Evolutionary conservation across 2,329 filamentous ascomycete genomes (phyloP).

Genomic region (Botrytis deweyae): DNA sequence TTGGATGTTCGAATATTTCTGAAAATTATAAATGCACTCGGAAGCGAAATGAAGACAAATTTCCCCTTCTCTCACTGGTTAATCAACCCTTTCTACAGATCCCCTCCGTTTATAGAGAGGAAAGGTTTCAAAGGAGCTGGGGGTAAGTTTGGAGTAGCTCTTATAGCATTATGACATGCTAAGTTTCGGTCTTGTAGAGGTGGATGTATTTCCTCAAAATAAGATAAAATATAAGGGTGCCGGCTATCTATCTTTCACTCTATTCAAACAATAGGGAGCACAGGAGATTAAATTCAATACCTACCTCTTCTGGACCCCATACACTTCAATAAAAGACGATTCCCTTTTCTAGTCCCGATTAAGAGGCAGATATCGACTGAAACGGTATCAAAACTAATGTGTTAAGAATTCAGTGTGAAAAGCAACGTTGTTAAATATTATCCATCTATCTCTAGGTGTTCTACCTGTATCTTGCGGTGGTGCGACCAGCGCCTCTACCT

Average conservation of each 20-base stretch:
- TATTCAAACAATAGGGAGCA: not conserved
- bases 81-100: accelerated
- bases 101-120: not conserved
- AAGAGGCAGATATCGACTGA: not conserved
- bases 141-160: not conserved
- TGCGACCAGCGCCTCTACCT: too few species aligned
- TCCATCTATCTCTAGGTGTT: too few species aligned
- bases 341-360: too few species aligned
- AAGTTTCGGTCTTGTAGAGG: accelerated
- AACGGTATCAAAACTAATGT: too few species aligned
- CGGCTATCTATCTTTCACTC: not conserved
- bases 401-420: too few species aligned
- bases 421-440: too few species aligned
- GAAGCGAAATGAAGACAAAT: not conserved
- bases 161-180: not conserved
- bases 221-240: not conserved
- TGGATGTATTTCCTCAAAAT: not conserved
- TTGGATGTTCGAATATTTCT: not conserved
- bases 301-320: accelerated
- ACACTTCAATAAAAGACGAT: not conserved
- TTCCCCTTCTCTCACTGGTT: too few species aligned
- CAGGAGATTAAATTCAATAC: not conserved
- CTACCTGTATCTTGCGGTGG: too few species aligned
- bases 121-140: not conserved
- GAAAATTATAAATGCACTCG: not conserved